Conservation (phyloP, 352 stramenopile species). For the Pythium aquatile region DNA sequence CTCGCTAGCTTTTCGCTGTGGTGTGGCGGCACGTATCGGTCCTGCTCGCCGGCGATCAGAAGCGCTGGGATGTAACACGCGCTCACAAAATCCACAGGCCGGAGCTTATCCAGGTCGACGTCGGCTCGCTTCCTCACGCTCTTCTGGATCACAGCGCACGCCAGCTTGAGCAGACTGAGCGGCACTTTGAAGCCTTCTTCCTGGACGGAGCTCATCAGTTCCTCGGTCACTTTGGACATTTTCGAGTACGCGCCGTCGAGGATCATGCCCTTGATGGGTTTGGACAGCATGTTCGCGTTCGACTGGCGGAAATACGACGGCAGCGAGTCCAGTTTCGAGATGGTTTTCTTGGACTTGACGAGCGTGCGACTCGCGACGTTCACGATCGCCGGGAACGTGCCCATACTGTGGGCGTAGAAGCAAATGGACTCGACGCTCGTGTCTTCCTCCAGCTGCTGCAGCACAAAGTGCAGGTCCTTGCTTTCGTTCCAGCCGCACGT, state of each 20-base stretch:
- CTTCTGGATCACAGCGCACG: conserved; percentile 59
- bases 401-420: conserved; percentile 85
- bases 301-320: conserved; percentile 46
- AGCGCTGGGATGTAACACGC: conserved; percentile 73
- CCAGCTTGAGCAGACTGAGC: conserved; percentile 68
- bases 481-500: conserved; percentile 86
- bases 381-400: conserved; percentile 71
- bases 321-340: conserved; percentile 53
- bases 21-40: conserved; percentile 63
- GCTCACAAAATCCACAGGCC: conserved; percentile 67
- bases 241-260: conserved; percentile 74
- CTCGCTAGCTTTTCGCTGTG: conserved; percentile 66
- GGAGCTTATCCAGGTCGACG: conserved; percentile 65
- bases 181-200: conserved; percentile 74
- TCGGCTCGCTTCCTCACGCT: conserved; percentile 77
- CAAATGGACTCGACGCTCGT: conserved; percentile 50
- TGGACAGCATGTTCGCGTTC: conserved; percentile 40
- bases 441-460: conserved; percentile 58
- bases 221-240: conserved; percentile 66
- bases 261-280: conserved; percentile 71
- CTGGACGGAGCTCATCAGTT: conserved; percentile 59
- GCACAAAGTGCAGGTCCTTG: conserved; percentile 66
- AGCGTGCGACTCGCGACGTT: conserved; percentile 68
- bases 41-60: conserved; percentile 58
- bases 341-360: conserved; percentile 42